Base-by-base conservation (phyloP, 1,139 yeast genomes). In the Pichia sp. region DNA sequence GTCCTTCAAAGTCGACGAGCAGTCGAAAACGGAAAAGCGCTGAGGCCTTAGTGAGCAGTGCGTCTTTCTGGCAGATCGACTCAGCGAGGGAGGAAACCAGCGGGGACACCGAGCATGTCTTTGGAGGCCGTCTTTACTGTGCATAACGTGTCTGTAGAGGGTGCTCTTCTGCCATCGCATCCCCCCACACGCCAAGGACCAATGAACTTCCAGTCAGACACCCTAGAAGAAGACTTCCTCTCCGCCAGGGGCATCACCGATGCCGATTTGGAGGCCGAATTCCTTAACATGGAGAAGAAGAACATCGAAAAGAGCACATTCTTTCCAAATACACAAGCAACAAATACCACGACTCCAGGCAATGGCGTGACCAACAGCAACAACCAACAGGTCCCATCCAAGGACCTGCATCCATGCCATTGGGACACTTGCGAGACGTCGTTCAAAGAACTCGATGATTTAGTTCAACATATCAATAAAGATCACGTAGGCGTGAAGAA, bases 391-490 rank as follows among this genome's bases (percentile, higher is more conserved):
- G 1, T 18, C 9, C 44, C 40, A 15, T 38, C 42, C 12, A 42
- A 41, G 17, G 47, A 46, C 24, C 34, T 38, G 17, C 47, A 46
- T 36, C 33, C 38, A 12, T 73, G 77, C 50, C 57, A 61, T 21
- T 73, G 77, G 77, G 58, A 55, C 2, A 62, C 54, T 10, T 73
- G 77, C 52, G 48, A 55, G 28, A 43, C 37, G 17, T 53, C 52
- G 12, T 65, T 65, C 45, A 52, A 57, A 3, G 64, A 65, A 42
- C 50, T 69, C 37, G 67, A 67, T 44, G 60, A 61, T 15, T 59
- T 73, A 19, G 74, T 68, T 8, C 52, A 56, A 14, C 77, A 73
- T 51, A 57, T 73, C 17, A 66, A 62, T 35, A 59, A 56, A 33
- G 68, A 62, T 22, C 77, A 73, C 51, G 62, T 71, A 2, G 47